Base-by-base conservation (phyloP, 495 filamentous ascomycete genomes). In the Penicillium cinerascens region DNA sequence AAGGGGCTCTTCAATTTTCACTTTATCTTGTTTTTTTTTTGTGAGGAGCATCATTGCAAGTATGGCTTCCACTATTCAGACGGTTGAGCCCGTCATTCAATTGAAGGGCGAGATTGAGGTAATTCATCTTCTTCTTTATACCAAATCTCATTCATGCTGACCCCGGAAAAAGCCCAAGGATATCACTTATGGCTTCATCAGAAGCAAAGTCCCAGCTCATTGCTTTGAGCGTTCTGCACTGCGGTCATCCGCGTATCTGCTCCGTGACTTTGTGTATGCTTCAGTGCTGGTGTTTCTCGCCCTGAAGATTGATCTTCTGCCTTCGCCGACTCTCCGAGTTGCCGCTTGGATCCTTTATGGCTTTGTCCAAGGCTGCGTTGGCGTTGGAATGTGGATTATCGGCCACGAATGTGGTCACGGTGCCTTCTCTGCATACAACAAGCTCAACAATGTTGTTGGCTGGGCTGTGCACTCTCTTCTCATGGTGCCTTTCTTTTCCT, bases 401-500 rank as follows among this genome's bases (percentile, higher is more conserved):
- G 62, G 59, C 6, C 62, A 65, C 29, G 62, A 65, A 21, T 65
- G 62, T 39, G 62, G 62, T 15, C 62, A 96, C 56, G 82, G 83
- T 38, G 79, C 84, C 5, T 89, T 89, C 77, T 88, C 86, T 6
- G 61, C 75, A 4, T 79, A 75, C 57, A 77, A 79, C 55, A 65
- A 36, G 23, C 68, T 88, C 29, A 89, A 89, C 56, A 80, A 86
- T 55, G 77, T 80, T 51, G 79, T 87, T 50, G 86, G 86, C 23
- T 85, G 83, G 80, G 70, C 84, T 49, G 65, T 74, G 41, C 86
- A 89, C 62, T 88, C 84, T 0, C 66, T 78, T 22, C 72, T 88
- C 10, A 73, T 86, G 54, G 85, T 88, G 4, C 86, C 86, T 1
- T 89, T 85, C 71, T 87, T 86, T 71, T 87, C 83, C 23, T 89